Percentiles rank a stretch among this genome's conserved stretches.
Evolutionary conservation across 1,284 basidiomycete species (phyloP).

Genomic region (Boletus semigastroideus): DNA sequence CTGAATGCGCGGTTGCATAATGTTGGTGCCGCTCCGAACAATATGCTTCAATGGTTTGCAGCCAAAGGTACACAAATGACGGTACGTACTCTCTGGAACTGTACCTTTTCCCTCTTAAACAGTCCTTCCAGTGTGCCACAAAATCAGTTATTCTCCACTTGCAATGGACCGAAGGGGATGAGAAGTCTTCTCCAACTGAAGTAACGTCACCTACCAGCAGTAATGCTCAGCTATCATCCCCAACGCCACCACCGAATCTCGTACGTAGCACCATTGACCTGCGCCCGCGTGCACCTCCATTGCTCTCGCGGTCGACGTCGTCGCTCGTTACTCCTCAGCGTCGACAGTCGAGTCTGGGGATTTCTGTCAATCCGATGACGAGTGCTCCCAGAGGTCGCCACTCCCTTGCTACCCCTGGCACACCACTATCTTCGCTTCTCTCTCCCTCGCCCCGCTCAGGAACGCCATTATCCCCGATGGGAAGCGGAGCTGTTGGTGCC

Average conservation of each 20-base stretch:
- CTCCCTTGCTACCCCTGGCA: slow-evolving; percentile 42
- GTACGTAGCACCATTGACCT: slow-evolving; percentile 25
- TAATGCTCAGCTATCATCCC: slow-evolving; percentile 26
- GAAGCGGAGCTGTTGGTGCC: slow-evolving; percentile 26
- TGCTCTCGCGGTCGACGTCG: slow-evolving; percentile 49
- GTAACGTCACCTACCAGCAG: slow-evolving; percentile 22
- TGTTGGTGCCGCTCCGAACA: slow-evolving; percentile 75
- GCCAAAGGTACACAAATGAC: slow-evolving; percentile 90
- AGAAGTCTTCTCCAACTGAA: slow-evolving; percentile 25
- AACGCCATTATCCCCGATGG: slow-evolving; percentile 39
- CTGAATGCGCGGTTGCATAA: slow-evolving; percentile 66
- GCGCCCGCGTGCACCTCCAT: slow-evolving; percentile 42
- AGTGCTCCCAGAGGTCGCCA: slow-evolving; percentile 19
- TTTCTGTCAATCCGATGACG: slow-evolving; percentile 24
- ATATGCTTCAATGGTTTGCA: slow-evolving; percentile 91
- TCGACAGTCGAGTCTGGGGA: slow-evolving; percentile 43
- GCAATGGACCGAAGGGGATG: slow-evolving; percentile 76
- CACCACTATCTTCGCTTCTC: slow-evolving; percentile 42
- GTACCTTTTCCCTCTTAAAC: not conserved
- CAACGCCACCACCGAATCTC: slow-evolving; percentile 23
- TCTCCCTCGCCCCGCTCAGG: slow-evolving; percentile 40
- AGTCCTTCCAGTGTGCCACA: slow-evolving; percentile 68
- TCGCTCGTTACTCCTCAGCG: slow-evolving; percentile 45
- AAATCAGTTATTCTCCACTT: slow-evolving; percentile 86
- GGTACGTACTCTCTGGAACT: slow-evolving; percentile 41